phyloP scores from a whole-genome alignment of 108 stramenopile species.

The Skeletonema potamos region DNA sequence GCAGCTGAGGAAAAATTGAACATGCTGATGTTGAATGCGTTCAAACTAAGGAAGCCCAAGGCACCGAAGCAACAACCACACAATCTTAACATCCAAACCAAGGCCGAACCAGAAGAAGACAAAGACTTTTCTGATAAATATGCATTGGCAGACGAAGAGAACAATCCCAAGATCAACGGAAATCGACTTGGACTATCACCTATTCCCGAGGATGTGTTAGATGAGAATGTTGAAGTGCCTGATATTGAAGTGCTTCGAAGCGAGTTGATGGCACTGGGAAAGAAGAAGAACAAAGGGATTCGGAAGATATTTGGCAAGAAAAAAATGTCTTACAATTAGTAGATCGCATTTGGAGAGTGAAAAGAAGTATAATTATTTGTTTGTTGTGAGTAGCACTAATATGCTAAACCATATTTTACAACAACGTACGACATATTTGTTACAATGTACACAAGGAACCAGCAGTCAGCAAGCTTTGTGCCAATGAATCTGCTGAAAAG shows the following conservation, averaged over 20 bases:
- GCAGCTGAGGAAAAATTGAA: not conserved
- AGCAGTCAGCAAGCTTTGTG: not conserved
- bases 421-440: not conserved
- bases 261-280: not conserved
- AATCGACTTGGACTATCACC: slow-evolving; percentile 18
- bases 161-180: slow-evolving; percentile 2
- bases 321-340: not conserved
- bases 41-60: not conserved
- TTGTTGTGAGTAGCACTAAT: not conserved
- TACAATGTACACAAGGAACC: not conserved
- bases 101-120: not conserved
- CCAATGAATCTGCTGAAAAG: not conserved
- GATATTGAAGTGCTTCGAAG: not conserved
- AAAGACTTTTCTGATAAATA: slow-evolving; percentile 19
- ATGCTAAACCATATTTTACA: too few relatives aligned
- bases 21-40: not conserved
- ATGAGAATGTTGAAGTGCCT: not conserved
- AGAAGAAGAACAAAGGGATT: slow-evolving; percentile 22
- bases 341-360: not conserved
- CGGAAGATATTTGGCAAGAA: slow-evolving; percentile 22
- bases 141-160: slow-evolving; percentile 9
- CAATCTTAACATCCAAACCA: not conserved
- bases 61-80: not conserved
- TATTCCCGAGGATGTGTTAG: slow-evolving; percentile 15
- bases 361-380: not conserved